Percentiles rank a stretch among this genome's conserved stretches.
phyloP scores from a whole-genome alignment of 768 basidiomycete genomes.

The Pleurotus tuoliensis region DNA sequence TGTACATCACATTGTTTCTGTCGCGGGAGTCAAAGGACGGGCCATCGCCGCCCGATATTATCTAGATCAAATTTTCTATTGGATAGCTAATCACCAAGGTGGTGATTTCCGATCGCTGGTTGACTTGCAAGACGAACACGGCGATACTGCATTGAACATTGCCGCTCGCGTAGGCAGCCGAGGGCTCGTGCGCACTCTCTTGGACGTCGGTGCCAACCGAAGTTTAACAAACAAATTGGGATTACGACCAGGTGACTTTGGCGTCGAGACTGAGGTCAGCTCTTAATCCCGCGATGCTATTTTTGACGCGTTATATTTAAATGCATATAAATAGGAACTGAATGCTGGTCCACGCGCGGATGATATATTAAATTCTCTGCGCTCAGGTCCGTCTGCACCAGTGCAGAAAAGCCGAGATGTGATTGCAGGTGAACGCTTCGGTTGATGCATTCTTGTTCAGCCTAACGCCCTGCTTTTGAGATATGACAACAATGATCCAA shows the following conservation, averaged over 20 bases:
- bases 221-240: constrained; percentile 90
- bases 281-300: neutral
- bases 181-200: constrained; percentile 75
- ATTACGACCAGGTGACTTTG: constrained; percentile 90
- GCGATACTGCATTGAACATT: constrained; percentile 94
- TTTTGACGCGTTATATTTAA: neutral
- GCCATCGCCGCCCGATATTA: constrained; percentile 85
- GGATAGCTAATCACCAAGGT: constrained; percentile 74
- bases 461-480: constrained; percentile 33
- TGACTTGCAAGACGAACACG: constrained; percentile 91
- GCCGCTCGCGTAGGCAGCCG: constrained; percentile 92
- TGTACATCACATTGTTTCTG: constrained; percentile 85
- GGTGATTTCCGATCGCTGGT: constrained; percentile 79
- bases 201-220: constrained; percentile 93
- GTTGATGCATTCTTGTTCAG: neutral
- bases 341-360: constrained; percentile 70
- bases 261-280: constrained; percentile 84
- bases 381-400: constrained; percentile 70
- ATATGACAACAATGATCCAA: constrained; percentile 85
- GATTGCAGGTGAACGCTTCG: constrained; percentile 52
- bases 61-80: constrained; percentile 83
- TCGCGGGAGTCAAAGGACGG: constrained; percentile 90
- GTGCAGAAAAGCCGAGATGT: constrained; percentile 89
- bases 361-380: constrained; percentile 72
- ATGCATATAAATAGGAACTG: constrained; percentile 46